Base-by-base conservation (phyloP, 2,329 filamentous ascomycete species). In the Rutstroemia sp. region DNA sequence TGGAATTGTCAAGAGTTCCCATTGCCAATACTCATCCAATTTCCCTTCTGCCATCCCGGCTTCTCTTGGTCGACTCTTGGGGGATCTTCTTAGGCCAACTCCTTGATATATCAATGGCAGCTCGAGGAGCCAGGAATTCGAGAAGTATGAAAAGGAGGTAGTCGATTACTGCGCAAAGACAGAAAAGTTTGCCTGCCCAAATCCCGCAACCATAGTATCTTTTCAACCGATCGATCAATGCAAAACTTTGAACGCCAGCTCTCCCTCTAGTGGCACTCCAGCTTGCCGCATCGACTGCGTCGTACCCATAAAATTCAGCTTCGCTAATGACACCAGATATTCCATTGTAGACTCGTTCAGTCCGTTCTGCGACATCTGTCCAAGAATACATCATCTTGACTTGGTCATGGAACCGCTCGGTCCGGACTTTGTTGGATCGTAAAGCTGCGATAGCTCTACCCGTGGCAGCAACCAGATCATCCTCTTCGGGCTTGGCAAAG, bases 351-450 rank as follows among this genome's bases (percentile, higher is more conserved):
- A 99, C 94, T 30, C 92, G 82, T 73, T 99, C 94, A 0, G 94
- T 97, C 55, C 94, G 87, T 65, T 88, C 82, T 14, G 94, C 94
- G 27, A 99, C 92, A 70, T 99, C 92, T 27, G 89, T 89, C 94
- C 94, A 99, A 1, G 90, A 95, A 74, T 99, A 99, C 94, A 97
- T 97, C 75, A 88, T 89, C 72, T 92, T 91, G 60, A 99, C 94
- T 71, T 97, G 89, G 63, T 96, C 92, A 70, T 99, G 94, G 68
- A 99, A 99, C 44, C 87, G 83, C 70, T 97, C 92, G 0, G 94
- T 95, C 60, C 90, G 85, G 27, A 99, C 87, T 65, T 87, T 89
- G 64, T 92, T 92, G 5, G 87, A 87, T 46, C 92, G 85, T 56
- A 99, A 78, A 30, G 89, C 87, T 0, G 85, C 87, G 60, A 99